phyloP scores from a whole-genome alignment of 495 filamentous ascomycete species.

The Emericellopsis terricola region DNA sequence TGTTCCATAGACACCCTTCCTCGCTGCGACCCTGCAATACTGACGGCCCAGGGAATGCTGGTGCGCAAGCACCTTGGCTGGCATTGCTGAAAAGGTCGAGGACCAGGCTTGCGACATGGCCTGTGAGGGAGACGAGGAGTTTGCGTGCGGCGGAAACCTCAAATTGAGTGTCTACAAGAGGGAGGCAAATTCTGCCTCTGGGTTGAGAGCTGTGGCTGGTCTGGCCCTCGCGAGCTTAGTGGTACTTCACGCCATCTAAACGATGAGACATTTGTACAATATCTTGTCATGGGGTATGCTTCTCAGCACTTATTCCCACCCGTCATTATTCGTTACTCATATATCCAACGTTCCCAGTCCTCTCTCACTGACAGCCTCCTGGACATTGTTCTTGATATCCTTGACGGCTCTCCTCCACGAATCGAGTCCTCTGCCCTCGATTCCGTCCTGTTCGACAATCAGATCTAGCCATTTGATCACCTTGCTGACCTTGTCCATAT shows the following conservation, averaged over 20 bases:
- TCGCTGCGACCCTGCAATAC: no score
- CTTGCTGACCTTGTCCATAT: conserved; percentile 55
- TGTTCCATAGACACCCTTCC: no score
- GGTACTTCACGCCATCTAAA: no score
- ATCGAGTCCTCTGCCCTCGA: conserved; percentile 9
- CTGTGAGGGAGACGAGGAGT: conserved; percentile 23
- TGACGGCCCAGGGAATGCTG: conserved; percentile 25
- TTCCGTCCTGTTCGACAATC: conserved; percentile 38
- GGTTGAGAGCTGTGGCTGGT: no score
- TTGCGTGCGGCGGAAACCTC: conserved; percentile 26
- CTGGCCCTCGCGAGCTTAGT: not conserved
- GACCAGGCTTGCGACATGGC: conserved; percentile 21
- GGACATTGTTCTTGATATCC: conserved; percentile 36
- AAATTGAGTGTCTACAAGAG: conserved; percentile 18
- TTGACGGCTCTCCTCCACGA: conserved; percentile 31
- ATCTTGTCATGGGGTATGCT: no score
- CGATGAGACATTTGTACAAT: no score
- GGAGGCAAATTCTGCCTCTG: no score
- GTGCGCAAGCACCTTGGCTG: conserved; percentile 20
- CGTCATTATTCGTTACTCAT: conserved; percentile 1
- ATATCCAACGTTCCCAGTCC: conserved; percentile 42
- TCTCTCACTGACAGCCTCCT: conserved; percentile 39
- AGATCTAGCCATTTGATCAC: conserved; percentile 55
- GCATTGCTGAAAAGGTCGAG: conserved; percentile 11
- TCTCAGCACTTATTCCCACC: no score